Base-by-base conservation (phyloP, 2,329 filamentous ascomycete species). In the Arthroderma sp. region DNA sequence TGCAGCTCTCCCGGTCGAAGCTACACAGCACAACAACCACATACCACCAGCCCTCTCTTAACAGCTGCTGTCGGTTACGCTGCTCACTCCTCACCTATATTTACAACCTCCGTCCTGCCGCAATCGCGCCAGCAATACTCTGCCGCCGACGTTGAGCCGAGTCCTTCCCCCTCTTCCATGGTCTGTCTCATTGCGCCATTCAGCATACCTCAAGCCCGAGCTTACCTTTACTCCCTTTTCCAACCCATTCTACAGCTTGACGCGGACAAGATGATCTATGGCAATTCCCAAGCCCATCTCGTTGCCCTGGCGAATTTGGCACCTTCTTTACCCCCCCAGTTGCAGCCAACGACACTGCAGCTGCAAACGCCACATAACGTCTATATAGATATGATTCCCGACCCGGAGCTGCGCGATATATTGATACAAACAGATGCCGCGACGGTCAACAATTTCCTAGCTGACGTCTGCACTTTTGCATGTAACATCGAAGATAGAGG, bases 321-420 rank as follows among this genome's bases (percentile, higher is more conserved):
- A n/a, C 56, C 58, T 6, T 54, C 52, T 4, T 52, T 68, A 11
- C 64, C 64, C 1, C 43, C 38, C 11, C 40, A 55, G 6, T 50
- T 68, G 5, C 62, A 61, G 49, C 65, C 65, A 4, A 64, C 56
- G n/a, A 54, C 59, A 46, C 49, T 58, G 28, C 65, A 68, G 45
- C 57, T 68, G 4, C 56, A 59, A 27, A 65, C 57, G 2, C 58
- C 63, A 10, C 65, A 68, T 45, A 64, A 63, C 49, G 62, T 59
- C 42, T 65, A 61, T 42, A 66, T 68, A 44, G 65, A 68, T 48
- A 55, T 67, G 55, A 56, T 68, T 11, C 62, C 65, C 7, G 67
- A 64, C 5, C 63, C 61, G 4, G 48, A 52, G 5, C 53, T 68
- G n/a, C 57, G 65, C 38, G 62, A 67, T 40, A 54, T 58, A 4